phyloP scores from a whole-genome alignment of 108 stramenopile genomes.

The Craspedostauros australis region DNA sequence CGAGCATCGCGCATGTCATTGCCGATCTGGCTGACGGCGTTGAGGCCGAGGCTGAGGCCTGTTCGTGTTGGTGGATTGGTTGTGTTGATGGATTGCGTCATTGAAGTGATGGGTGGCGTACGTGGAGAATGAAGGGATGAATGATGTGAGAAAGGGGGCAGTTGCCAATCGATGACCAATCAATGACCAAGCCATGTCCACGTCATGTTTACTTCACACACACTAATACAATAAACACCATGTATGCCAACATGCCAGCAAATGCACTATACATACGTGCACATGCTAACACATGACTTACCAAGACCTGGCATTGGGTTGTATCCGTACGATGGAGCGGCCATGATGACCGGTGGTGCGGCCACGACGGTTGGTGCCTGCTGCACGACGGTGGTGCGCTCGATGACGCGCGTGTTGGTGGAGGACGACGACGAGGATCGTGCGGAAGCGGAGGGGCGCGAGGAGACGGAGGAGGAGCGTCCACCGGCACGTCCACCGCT shows the following conservation, averaged over 20 bases:
- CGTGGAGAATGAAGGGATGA: too few species aligned
- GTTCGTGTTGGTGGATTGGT: too few species aligned
- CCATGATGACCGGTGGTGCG: constrained; percentile 23
- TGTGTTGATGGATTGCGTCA: too few species aligned
- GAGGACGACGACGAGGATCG: neutral
- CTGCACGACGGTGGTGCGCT: constrained; percentile 19
- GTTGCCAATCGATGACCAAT: too few species aligned
- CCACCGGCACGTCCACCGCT: constrained; percentile 51
- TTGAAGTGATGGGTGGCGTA: too few species aligned
- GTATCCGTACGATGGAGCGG: constrained; percentile 23
- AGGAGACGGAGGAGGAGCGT: constrained; percentile 15
- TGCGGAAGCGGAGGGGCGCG: neutral
- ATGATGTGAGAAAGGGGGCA: too few species aligned
- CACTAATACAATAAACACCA: too few species aligned
- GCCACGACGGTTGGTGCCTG: constrained; percentile 14
- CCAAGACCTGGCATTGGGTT: constrained; percentile 32
- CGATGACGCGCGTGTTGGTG: constrained; percentile 12
- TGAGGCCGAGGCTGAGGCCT: constrained; percentile 26
- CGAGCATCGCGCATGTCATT: constrained; percentile 37
- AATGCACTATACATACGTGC: too few species aligned
- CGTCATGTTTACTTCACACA: too few species aligned
- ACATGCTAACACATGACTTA: too few species aligned
- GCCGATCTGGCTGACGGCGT: constrained; percentile 29
- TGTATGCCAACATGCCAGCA: too few species aligned
- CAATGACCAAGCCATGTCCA: too few species aligned